These are phyloP conservation scores for Annona squamosa DNA, from an alignment of 164 flowering plant genomes.

Conservation along the genomic window DNA sequence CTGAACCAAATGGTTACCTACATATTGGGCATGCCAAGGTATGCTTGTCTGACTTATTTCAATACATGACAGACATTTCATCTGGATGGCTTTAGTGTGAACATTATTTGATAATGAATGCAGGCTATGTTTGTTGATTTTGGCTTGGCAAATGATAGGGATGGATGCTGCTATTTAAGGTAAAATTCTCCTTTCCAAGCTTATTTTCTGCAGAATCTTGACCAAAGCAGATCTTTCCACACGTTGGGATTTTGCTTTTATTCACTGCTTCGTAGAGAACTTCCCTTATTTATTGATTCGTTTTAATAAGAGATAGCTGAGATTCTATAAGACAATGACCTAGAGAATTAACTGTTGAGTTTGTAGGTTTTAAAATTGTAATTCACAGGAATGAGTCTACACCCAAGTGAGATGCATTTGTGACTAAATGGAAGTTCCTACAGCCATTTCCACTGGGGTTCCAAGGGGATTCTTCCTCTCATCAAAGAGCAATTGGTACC, in stretches of 20 bases:
- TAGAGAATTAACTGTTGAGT: too few species aligned
- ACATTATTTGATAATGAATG: conserved; percentile 2
- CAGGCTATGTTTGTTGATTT: conserved; percentile 97
- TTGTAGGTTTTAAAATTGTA: too few species aligned
- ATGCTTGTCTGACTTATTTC: conserved; percentile 2
- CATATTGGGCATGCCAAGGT: conserved; percentile 99
- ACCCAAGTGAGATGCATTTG: too few species aligned
- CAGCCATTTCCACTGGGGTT: too few species aligned
- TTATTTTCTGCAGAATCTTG: background rate
- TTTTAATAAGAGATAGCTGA: background rate
- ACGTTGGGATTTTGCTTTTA: too few species aligned
- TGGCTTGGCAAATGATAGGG: conserved; percentile 91
- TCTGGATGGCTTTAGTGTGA: conserved; percentile 1
- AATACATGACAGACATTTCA: background rate
- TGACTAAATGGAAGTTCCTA: too few species aligned
- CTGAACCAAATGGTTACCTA: conserved; percentile 97
- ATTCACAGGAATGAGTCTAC: too few species aligned
- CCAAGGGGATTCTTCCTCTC: too few species aligned
- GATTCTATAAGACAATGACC: background rate
- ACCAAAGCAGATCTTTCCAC: too few species aligned
- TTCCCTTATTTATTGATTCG: background rate
- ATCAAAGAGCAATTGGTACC: too few species aligned
- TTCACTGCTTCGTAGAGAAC: background rate
- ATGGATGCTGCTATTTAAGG: conserved; percentile 87
- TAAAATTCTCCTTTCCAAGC: conserved; percentile 16